Percentiles rank a stretch among this genome's conserved stretches.
These are phyloP conservation scores for Linnemannia schmuckeri DNA, from an alignment of 192 early-diverging fungal species.

Conservation along the genomic window DNA sequence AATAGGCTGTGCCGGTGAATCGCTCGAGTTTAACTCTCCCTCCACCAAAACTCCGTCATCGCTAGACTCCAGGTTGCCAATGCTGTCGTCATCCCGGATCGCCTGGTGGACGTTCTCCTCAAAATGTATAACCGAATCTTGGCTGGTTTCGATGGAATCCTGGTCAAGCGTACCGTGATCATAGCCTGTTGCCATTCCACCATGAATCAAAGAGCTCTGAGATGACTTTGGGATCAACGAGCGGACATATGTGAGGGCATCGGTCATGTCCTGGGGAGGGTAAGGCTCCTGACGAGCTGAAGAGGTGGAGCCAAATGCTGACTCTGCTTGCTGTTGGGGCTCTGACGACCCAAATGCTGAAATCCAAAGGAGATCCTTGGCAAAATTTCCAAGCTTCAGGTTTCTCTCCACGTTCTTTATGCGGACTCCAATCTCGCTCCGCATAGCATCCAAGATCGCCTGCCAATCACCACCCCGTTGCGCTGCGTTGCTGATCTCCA, in stretches of 20 bases:
- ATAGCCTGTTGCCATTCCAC: background rate
- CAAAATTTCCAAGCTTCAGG: conserved; percentile 46
- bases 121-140: too few species aligned
- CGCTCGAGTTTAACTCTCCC: background rate
- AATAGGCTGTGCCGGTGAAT: background rate
- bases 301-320: conserved; percentile 1
- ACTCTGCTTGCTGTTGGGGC: background rate
- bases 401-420: conserved; percentile 54
- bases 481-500: conserved; percentile 17
- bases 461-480: conserved; percentile 40
- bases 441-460: conserved; percentile 45
- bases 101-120: background rate
- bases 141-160: too few species aligned
- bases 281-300: background rate
- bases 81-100: background rate
- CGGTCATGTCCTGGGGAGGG: background rate
- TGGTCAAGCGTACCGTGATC: background rate
- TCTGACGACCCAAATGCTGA: conserved; percentile 28
- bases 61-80: background rate
- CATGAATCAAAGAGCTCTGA: background rate
- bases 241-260: conserved; percentile 33
- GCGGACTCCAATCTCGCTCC: conserved; percentile 46
- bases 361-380: conserved; percentile 45
- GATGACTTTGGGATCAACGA: conserved; percentile 17
- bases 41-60: conserved; percentile 19